Evolutionary conservation across 2,329 filamentous ascomycete species (phyloP), one percentile per base, ranked within the genome.

Genomic region (Diaporthe batatas): DNA sequence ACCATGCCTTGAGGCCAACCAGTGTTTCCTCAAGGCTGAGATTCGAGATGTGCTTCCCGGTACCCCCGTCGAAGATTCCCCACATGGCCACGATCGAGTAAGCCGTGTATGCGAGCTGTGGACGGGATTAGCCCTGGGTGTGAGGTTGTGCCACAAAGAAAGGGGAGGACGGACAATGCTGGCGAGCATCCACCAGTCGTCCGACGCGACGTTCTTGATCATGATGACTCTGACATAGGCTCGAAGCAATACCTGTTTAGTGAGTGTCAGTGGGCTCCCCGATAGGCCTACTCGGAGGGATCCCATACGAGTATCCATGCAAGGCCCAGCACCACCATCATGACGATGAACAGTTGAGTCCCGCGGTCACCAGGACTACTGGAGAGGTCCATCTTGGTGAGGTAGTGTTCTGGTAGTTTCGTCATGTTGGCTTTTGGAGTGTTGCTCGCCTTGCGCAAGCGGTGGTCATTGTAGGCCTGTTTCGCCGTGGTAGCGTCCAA

Each of bases 141-240:
- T 6, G 6, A 16, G 14, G 14, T 42, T 23, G n/a, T n/a, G n/a
- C 6, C 7, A 6, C 21, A 29, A n/a, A n/a, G 23, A 18, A 8
- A 8, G 18, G 18, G 18, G 64, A 25, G 14, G 14, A 57, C 54
- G 36, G 78, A 88, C 86, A 79, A 86, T 78, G 3, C 85, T 84
- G 36, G 80, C 64, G 29, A 87, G 79, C 76, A 87, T 86, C 58
- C 87, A 77, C 75, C 81, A 85, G 80, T 89, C 87, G 64, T 89
- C 87, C 4, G 81, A 47, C 0, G 83, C 80, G 44, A 86, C 77
- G 39, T 81, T 83, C 67, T 83, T 85, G 51, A 86, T 79, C 29
- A 88, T 77, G 36, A 82, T 78, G 0, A 81, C 65, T 71, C 86
- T 84, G 58, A 86, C 85, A 76, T 85, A 86, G 11, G 82, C 82